Base-by-base conservation (phyloP, 176 grass and related monocot species). In the Bothriochloa decipiens region DNA sequence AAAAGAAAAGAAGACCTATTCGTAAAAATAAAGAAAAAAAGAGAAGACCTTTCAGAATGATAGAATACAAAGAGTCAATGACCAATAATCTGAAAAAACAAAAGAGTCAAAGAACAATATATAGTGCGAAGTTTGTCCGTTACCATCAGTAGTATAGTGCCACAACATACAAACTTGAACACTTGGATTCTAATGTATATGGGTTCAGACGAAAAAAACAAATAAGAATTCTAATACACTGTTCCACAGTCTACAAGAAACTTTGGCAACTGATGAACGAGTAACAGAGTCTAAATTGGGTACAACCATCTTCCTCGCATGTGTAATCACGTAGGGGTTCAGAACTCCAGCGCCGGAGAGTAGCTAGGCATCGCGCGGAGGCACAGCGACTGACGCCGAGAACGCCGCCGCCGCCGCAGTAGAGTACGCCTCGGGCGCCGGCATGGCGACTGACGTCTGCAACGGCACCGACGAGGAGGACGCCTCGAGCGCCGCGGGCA, bases 281-380 rank as follows among this genome's bases (percentile, higher is more conserved):
- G 84, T 76, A 76, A 84, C 70, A 74, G 68, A 41, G 16, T 87
- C 72, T 66, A 57, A 32, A 39, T 17, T 57, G 66, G 49, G 46
- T 74, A 80, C 68, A 72, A 11, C 46, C 75, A 68, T 67, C 12
- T 69, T 75, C 7, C 52, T 55, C 70, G 13, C 49, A 81, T 1
- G 63, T 84, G 76, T 84, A 70, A 91, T 70, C 74, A 83, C 37
- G 37, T 4, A 39, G 37, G 28, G 36, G 27, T 43, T 90, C 88
- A 63, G 60, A 83, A 83, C 40, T 87, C 84, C 23, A 29, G 68
- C 25, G 61, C 74, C 60, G 80, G 39, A 70, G 88, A 86, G 84
- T 89, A 89, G 13, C 40, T 41, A 41, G 40, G 75, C 53, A 55
- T 62, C 73, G 18, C 66, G 6, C 3, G 32, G 41, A 18, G 88